Conservation (phyloP, 495 filamentous ascomycete genomes). For the Friedmanniomyces endolithicus region DNA sequence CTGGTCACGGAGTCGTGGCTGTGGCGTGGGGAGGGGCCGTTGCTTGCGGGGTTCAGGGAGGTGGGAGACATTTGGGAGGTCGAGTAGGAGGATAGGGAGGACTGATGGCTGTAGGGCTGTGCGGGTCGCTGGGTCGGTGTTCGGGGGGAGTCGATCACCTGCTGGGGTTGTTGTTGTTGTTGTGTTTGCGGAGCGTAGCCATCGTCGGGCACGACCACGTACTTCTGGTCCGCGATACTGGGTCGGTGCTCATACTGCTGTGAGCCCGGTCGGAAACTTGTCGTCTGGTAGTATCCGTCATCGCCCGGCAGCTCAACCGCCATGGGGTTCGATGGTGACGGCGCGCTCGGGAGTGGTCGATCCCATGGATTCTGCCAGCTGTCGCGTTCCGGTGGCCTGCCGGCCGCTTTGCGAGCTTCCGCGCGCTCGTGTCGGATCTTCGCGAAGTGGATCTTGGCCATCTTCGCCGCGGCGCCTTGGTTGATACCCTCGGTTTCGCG, state of each 20-base stretch:
- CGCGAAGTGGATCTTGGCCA: slow-evolving; percentile 70
- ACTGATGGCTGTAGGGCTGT: slow-evolving; percentile 1
- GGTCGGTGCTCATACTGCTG: slow-evolving; percentile 26
- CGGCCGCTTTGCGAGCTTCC: not conserved
- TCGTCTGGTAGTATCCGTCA: slow-evolving; percentile 31
- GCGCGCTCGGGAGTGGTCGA: slow-evolving; percentile 20
- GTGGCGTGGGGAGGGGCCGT: slow-evolving; percentile 28
- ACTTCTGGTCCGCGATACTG: slow-evolving; percentile 6
- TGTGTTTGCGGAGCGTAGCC: slow-evolving; percentile 33
- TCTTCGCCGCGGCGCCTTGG: slow-evolving; percentile 60
- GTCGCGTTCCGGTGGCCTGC: not conserved
- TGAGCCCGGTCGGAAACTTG: slow-evolving; percentile 25
- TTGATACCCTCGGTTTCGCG: slow-evolving; percentile 60
- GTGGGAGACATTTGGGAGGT: not conserved
- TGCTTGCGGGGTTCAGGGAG: not conserved
- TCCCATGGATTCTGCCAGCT: slow-evolving; percentile 24
- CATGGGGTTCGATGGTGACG: slow-evolving; percentile 6
- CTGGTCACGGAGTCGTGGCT: slow-evolving; percentile 31
- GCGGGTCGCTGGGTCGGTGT: slow-evolving; percentile 4
- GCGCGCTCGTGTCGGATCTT: slow-evolving; percentile 36
- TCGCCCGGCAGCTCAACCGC: slow-evolving; percentile 58
- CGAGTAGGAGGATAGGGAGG: not conserved
- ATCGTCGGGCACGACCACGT: slow-evolving; percentile 42
- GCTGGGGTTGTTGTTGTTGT: not conserved
- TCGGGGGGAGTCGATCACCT: not conserved